Base-by-base conservation (phyloP, 1,139 yeast species). In the Candida anutae region DNA sequence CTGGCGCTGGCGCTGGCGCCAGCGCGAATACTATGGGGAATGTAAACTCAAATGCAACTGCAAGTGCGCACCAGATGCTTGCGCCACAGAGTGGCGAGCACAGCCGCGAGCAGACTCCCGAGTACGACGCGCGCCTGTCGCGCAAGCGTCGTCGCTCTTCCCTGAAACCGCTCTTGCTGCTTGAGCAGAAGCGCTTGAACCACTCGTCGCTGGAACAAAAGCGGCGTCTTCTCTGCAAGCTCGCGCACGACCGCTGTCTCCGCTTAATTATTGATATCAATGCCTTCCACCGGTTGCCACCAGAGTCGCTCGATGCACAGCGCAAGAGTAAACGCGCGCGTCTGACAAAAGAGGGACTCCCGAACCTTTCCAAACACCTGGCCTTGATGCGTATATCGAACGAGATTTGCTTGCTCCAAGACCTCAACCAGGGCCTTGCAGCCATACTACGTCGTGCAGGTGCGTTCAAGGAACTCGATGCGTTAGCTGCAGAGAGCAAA, bases 131-230 rank as follows among this genome's bases (percentile, higher is more conserved):
- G n/a, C n/a, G n/a, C 22, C 13, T 21, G 21, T 11, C n/a, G 27
- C 31, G 3, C 49, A 45, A 28, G 58, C 55, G 39, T 48, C 58
- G 27, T 51, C 50, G 35, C 50, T 61, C 35, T 47, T 57, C 13
- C 43, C 55, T 12, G 51, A 72, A 61, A 53, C 77, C 64, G n/a
- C 48, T 62, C 10, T 59, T 81, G 15, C 53, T 80, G 1, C 68
- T 73, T 28, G 80, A 77, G 41, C 85, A 82, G 46, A 80, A 79
- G 45, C 64, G 90, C 31, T 49, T 65, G 30, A 79, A 80, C 44
- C 95, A 84, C 49, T 75, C 82, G 5, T 63, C 73, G 27, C 74
- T 83, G 29, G 95, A 84, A 50, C 85, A 83, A 52, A 72, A 74
- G 43, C 67, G 95, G 32, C 64, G 95, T 25, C 77, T 74, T 37